A percentile compares a stretch with the other conserved stretches of the same genome.
These are phyloP conservation scores for Coprinopsis cinerea DNA, from an alignment of 768 basidiomycete genomes.

Conservation along the genomic window DNA sequence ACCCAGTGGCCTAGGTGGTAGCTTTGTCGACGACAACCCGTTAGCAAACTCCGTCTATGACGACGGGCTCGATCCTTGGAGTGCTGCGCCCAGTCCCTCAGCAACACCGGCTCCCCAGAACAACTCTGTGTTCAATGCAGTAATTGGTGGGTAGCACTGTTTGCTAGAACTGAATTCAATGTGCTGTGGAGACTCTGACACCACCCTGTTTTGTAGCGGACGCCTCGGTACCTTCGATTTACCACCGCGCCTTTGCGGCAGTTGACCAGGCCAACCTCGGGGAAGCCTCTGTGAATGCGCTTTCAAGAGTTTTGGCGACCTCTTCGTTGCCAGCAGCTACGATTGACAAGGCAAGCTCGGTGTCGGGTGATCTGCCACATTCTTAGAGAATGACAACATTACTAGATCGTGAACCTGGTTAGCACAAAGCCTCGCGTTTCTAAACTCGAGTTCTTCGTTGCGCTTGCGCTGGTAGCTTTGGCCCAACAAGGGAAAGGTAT, in stretches of 20 bases:
- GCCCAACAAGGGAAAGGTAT: conserved; percentile 78
- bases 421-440: conserved; percentile 77
- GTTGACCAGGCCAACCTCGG: conserved; percentile 69
- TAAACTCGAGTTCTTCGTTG: conserved; percentile 88
- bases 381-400: not conserved
- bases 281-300: conserved; percentile 75
- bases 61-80: conserved; percentile 76
- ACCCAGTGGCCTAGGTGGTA: conserved; percentile 56
- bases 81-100: conserved; percentile 64
- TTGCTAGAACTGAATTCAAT: too few species aligned
- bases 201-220: too few species aligned
- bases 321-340: conserved; percentile 76
- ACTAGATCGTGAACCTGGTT: conserved; percentile 84
- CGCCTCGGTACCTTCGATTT: conserved; percentile 74
- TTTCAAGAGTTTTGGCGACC: conserved; percentile 75
- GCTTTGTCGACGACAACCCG: conserved; percentile 75
- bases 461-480: conserved; percentile 79
- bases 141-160: conserved; percentile 48
- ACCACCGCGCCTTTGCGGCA: conserved; percentile 64
- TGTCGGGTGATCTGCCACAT: not conserved
- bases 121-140: conserved; percentile 53
- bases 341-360: conserved; percentile 54
- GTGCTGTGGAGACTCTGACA: not conserved
- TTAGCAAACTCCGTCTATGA: conserved; percentile 66
- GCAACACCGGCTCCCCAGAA: conserved; percentile 52